Evolutionary conservation across 164 flowering plant species (phyloP), one percentile per base, ranked within the genome.

Genomic region (Nymphaea colorata): DNA sequence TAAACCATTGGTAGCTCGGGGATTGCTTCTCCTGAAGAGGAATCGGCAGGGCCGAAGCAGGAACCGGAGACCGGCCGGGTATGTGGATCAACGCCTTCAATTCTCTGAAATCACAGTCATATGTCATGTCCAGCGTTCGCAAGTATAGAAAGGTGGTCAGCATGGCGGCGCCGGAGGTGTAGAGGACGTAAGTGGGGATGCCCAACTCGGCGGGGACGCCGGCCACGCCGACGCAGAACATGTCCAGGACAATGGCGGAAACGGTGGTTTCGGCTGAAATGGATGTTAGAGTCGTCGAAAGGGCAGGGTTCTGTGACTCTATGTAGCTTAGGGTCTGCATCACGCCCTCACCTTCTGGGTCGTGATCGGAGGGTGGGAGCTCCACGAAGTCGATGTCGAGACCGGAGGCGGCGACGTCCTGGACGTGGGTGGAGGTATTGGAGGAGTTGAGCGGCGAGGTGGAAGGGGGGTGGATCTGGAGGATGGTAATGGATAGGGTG

Each of bases 31-130:
- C 79, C 0, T 67, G 76, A 5, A 77, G 0, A 0, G 80, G 79
- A n/a, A 44, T 61, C 0, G 83, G 65, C 81, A 80, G 61, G 66
- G 77, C 69, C 0, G 72, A 51, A 0, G 82, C 36, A 0, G 70
- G 79, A 1, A 85, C 36, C 0, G 82, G 75, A 0, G 87, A 82
- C 41, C 79, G 10, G 4, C 86, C 85, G 0, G 89, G 89, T 64
- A 85, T 41, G 41, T 76, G 64, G 43, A 75, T 42, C 14, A 43
- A 11, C 45, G 44, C 36, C 16, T 63, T 4, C 45, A 77, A 43
- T 36, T 77, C 78, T 61, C 62, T 75, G 63, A 77, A 70, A 45
- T 71, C 69, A 14, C 67, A 42, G 12, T 67, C 43, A 17, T 64
- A 44, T n/a, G n/a, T 66, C 3, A 42, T 7, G 64, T 81, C 79